Conservation (phyloP, 495 filamentous ascomycete species). For the Antarctomyces pellizariae region DNA sequence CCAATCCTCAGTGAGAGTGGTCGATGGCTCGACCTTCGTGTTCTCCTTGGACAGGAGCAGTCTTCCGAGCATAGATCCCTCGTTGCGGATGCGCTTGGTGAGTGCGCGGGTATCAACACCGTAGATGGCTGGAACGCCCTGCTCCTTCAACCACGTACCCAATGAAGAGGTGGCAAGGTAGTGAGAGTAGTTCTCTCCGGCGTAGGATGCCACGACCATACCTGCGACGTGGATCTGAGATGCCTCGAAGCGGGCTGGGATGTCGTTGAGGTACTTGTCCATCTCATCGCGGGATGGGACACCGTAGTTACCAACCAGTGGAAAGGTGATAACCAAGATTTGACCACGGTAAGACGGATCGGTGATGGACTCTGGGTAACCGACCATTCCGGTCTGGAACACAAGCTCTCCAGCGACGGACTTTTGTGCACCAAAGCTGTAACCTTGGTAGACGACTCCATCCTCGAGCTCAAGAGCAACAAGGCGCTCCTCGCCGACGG, state of each 20-base stretch:
- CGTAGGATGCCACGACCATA: conserved; percentile 70
- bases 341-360: conserved; percentile 86
- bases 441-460: conserved; percentile 68
- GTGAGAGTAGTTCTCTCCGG: conserved; percentile 86
- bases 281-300: conserved; percentile 65
- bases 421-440: conserved; percentile 85
- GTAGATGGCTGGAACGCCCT: conserved; percentile 87
- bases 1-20: conserved; percentile 26
- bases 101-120: conserved; percentile 85
- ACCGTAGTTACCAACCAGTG: conserved; percentile 82
- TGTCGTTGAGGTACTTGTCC: conserved; percentile 57
- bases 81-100: conserved; percentile 77
- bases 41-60: conserved; percentile 50
- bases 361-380: conserved; percentile 87
- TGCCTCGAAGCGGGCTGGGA: conserved; percentile 82
- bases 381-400: conserved; percentile 99
- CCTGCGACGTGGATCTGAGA: conserved; percentile 80
- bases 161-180: conserved; percentile 74
- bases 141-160: conserved; percentile 85
- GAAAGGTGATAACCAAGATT: conserved; percentile 79
- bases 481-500: conserved; percentile 26
- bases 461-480: conserved; percentile 79
- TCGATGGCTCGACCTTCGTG: conserved; percentile 23
- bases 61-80: conserved; percentile 90
- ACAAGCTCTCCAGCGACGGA: conserved; percentile 88